These are phyloP conservation scores for Garcia nutans DNA, from an alignment of 345 rosid genomes.

Conservation along the genomic window DNA sequence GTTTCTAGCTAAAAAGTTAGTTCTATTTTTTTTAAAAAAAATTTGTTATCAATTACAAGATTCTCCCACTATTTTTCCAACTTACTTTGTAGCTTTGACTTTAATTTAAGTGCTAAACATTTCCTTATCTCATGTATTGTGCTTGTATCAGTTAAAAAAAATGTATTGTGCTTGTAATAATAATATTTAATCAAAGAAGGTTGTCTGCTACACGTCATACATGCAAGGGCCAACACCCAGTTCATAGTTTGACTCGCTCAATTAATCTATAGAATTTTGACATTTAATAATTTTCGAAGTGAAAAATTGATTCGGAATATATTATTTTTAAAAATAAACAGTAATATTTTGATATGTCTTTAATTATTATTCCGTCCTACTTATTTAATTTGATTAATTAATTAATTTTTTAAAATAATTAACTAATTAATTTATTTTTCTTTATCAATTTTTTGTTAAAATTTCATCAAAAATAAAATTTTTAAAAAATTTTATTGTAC, in stretches of 20 bases:
- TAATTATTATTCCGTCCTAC: no score
- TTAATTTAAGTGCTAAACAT: neutral
- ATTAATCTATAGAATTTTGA: neutral
- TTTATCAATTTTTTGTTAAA: no score
- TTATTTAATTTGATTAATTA: no score
- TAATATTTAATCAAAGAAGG: constrained; percentile 4
- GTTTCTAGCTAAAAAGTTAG: neutral
- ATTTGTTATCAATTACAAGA: constrained; percentile 19
- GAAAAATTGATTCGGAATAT: no score
- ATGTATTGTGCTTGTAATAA: neutral
- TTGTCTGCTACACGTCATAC: constrained; percentile 30
- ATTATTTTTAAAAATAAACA: no score
- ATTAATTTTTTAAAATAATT: no score
- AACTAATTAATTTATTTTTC: no score
- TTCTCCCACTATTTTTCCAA: constrained; percentile 29
- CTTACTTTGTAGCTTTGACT: constrained; percentile 32
- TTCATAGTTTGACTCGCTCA: constrained; percentile 28
- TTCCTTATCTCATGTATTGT: neutral
- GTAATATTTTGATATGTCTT: no score
- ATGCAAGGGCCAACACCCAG: constrained; percentile 31
- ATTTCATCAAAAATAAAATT: no score
- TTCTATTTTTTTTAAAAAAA: neutral
- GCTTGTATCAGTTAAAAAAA: no score
- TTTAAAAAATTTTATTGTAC: no score
- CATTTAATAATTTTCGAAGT: no score